Conservation (phyloP, 139 green algal genomes). For the Tetradesmus lagerheimii region DNA sequence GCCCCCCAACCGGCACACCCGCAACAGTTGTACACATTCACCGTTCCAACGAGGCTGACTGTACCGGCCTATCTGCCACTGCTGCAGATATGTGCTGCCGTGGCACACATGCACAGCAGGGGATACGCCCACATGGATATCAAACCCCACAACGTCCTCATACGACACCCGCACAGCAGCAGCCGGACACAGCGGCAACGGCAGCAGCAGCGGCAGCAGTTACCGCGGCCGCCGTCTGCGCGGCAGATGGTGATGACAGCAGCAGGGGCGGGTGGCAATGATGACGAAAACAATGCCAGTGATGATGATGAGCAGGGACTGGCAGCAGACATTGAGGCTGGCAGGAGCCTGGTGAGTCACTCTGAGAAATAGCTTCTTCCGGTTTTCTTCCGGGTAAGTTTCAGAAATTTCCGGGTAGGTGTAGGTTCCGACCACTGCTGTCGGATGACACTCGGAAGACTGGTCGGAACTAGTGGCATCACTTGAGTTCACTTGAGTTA, state of each 20-base stretch:
- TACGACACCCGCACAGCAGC: conserved; percentile 51
- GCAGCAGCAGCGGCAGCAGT: conserved; percentile 32
- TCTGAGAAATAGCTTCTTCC: neutral
- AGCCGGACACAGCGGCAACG: neutral
- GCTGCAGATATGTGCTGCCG: conserved; percentile 70
- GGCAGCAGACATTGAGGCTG: conserved; percentile 4
- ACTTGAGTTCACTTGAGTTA: no score
- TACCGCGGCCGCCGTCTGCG: neutral
- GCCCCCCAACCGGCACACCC: no score
- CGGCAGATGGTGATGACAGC: neutral
- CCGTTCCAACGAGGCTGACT: no score
- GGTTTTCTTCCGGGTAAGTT: no score
- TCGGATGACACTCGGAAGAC: no score
- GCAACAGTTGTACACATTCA: no score
- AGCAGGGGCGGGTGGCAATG: neutral
- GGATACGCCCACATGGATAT: conserved; percentile 86
- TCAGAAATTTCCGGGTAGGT: no score
- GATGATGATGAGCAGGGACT: neutral
- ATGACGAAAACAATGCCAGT: neutral
- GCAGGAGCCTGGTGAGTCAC: conserved; percentile 31
- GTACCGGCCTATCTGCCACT: no score
- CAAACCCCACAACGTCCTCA: conserved; percentile 92
- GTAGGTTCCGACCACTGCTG: no score
- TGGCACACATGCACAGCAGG: conserved; percentile 77
- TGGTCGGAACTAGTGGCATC: no score